A percentile compares a stretch with the other conserved stretches of the same genome.
These are phyloP conservation scores for Metschnikowia bowlesiae DNA, from an alignment of 805 yeast species.

Conservation along the genomic window DNA sequence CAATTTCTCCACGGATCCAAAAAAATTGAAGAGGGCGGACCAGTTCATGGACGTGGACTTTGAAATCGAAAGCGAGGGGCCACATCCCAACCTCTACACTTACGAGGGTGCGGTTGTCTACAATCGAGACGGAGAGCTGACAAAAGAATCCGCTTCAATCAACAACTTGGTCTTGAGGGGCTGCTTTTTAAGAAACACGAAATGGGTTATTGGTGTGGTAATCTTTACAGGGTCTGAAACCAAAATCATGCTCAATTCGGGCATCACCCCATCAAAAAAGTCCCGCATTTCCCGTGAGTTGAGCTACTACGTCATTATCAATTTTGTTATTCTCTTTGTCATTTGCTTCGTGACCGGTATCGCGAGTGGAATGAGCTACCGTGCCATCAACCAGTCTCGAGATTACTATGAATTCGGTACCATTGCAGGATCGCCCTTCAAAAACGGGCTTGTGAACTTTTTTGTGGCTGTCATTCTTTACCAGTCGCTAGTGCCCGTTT, in stretches of 20 bases:
- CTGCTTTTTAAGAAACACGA: slow-evolving; percentile 72
- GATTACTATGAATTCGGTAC: slow-evolving; percentile 67
- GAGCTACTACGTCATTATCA: slow-evolving; percentile 63
- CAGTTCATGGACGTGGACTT: slow-evolving; percentile 43
- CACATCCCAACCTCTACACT: slow-evolving; percentile 71
- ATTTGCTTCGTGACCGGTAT: slow-evolving; percentile 68
- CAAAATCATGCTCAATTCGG: slow-evolving; percentile 77
- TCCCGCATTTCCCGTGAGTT: slow-evolving; percentile 71
- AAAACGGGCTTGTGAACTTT: slow-evolving; percentile 64
- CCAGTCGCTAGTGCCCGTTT: slow-evolving; percentile 76
- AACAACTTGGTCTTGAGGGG: slow-evolving; percentile 72
- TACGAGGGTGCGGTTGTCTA: slow-evolving; percentile 63
- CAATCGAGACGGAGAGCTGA: slow-evolving; percentile 14
- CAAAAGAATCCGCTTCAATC: slow-evolving; percentile 62
- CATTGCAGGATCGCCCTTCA: slow-evolving; percentile 58
- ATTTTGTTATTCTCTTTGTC: slow-evolving; percentile 59
- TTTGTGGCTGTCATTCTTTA: slow-evolving; percentile 70
- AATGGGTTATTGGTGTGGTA: slow-evolving; percentile 78
- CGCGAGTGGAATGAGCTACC: slow-evolving; percentile 65
- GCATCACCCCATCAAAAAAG: slow-evolving; percentile 71
- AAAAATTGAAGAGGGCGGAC: slow-evolving; percentile 36
- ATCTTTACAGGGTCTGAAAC: slow-evolving; percentile 75
- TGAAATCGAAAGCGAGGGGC: slow-evolving; percentile 79
- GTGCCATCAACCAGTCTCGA: slow-evolving; percentile 45
- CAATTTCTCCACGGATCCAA: slow-evolving; percentile 51